These are phyloP conservation scores for Coelastrella sp. DNA, from an alignment of 139 green algal species.

Conservation along the genomic window DNA sequence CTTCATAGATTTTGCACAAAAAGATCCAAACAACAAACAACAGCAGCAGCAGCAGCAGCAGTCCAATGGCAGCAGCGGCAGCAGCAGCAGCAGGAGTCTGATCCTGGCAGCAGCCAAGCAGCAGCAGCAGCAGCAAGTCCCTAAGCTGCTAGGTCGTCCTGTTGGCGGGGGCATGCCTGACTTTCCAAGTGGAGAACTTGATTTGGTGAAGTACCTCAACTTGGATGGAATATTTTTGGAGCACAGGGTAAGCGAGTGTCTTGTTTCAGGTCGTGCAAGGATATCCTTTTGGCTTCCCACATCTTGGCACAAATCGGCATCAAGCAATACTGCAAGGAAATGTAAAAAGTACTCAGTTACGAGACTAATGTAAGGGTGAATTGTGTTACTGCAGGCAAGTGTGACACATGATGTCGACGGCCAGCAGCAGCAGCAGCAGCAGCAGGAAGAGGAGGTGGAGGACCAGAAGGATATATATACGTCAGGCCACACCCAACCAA, in stretches of 20 bases:
- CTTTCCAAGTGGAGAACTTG: conserved; percentile 7
- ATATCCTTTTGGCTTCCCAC: not conserved
- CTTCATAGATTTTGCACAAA: not conserved
- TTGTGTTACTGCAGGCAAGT: not conserved
- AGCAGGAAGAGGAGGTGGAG: too few species aligned
- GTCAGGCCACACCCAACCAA: not conserved
- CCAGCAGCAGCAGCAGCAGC: conserved; percentile 48
- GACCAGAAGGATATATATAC: not conserved
- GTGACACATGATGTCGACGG: not conserved
- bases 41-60: not conserved
- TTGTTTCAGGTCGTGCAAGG: not conserved
- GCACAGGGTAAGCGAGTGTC: not conserved
- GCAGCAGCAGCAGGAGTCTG: not conserved
- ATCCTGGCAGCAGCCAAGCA: conserved; percentile 16
- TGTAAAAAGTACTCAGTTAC: not conserved
- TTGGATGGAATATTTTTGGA: conserved; percentile 40
- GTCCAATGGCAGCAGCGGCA: too few species aligned
- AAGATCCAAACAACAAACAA: not conserved
- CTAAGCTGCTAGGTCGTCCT: not conserved
- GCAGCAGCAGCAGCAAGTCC: not conserved
- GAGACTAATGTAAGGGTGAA: not conserved
- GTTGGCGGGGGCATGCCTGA: conserved; percentile 12
- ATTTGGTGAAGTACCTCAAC: conserved; percentile 22
- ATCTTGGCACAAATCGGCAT: not conserved
- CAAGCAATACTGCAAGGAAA: not conserved